Evolutionary conservation across 805 yeast species (phyloP), one percentile per base, ranked within the genome.

Genomic region (Lipomyces kockii): DNA sequence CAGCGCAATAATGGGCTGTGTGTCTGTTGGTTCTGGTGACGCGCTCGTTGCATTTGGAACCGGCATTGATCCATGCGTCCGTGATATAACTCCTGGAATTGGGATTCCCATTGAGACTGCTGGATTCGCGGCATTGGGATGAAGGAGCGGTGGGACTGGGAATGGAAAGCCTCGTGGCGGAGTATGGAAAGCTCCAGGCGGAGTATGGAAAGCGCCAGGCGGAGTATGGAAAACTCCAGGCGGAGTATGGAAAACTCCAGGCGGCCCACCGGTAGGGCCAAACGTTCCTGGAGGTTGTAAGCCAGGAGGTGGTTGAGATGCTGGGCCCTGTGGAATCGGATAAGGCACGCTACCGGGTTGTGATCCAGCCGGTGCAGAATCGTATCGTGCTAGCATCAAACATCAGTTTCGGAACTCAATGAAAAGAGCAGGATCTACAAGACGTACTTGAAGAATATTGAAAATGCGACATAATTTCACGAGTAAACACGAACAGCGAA

Each of bases 121-220:
- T 32, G 62, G 32, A 20, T 7, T 58, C n/a, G 49, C n/a, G n/a
- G 34, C 35, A 58, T 25, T 58, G 53, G 27, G 32, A 14, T 20
- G 32, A 11, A 32, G 27, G 53, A 58, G 17, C 4, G 43, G 52
- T 17, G 61, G 61, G 51, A 60, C 43, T 20, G 61, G 68, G 53
- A 55, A 62, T 32, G 65, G 64, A 32, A 58, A 56, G 8, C 56
- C 60, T 2, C 62, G 61, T 14, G 66, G 69, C 14, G 58, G 58
- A 20, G 65, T 4, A 54, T 46, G 51, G 55, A 53, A 58, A 55
- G 55, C 53, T 39, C 49, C 32, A 14, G 64, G 61, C 17, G 64
- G 64, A n/a, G n/a, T n/a, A 62, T 32, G 65, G 64, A 32, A 58
- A 56, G 8, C 56, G 58, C 2, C 62, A 61, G 66, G 69, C 14